phyloP scores from a whole-genome alignment of 2,329 filamentous ascomycete species.

The Diplodia scrobiculata region DNA sequence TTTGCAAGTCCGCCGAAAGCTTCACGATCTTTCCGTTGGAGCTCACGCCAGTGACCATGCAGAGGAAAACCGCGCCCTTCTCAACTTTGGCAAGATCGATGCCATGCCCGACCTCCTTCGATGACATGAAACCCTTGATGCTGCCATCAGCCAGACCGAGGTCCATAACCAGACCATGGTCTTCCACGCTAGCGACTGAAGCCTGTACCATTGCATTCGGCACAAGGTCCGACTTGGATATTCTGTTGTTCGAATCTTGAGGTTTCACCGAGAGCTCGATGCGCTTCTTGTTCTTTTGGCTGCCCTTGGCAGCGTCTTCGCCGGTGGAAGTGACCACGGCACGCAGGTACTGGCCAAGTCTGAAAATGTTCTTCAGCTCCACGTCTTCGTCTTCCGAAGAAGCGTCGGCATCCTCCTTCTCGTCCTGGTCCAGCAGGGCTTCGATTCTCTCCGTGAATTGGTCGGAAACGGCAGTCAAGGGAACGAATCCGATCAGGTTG shows the following conservation, averaged over 20 bases:
- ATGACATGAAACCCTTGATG: constrained; percentile 80
- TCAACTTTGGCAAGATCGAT: constrained; percentile 69
- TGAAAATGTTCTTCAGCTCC: constrained; percentile 74
- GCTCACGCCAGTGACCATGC: constrained; percentile 73
- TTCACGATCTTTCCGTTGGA: constrained; percentile 83
- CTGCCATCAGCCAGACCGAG: constrained; percentile 70
- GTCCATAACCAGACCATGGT: constrained; percentile 93
- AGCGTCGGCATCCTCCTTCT: constrained; percentile 58
- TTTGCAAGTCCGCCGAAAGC: constrained; percentile 72
- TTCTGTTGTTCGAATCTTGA: constrained; percentile 71
- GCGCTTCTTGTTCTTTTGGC: constrained; percentile 69
- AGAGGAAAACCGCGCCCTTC: constrained; percentile 82
- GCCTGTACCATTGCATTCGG: constrained; percentile 80
- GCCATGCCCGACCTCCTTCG: constrained; percentile 72
- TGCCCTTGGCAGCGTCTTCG: constrained; percentile 57
- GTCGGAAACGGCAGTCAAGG: constrained; percentile 88
- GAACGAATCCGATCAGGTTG: constrained; percentile 85
- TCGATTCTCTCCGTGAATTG: constrained; percentile 75
- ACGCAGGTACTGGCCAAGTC: constrained; percentile 82
- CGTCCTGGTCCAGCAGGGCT: constrained; percentile 61
- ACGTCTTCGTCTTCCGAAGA: constrained; percentile 60
- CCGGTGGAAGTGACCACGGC: constrained; percentile 78
- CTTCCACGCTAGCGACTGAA: constrained; percentile 86
- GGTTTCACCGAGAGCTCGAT: constrained; percentile 89
- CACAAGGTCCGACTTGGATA: constrained; percentile 73